Evolutionary conservation across 2,329 filamentous ascomycete genomes (phyloP).

Genomic region (Xylaria hypoxylon): DNA sequence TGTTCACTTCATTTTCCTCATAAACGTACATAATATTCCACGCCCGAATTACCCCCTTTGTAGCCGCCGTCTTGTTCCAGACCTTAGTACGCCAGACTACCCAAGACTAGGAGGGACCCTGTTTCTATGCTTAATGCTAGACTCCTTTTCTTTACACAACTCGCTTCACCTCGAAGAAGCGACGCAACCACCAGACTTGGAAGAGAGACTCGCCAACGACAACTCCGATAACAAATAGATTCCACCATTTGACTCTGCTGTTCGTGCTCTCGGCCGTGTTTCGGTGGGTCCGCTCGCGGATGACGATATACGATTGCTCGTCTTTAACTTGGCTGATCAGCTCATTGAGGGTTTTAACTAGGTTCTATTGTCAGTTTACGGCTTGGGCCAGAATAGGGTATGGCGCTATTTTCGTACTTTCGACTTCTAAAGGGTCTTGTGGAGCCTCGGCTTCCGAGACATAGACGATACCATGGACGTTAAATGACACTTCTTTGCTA

Average conservation of each 20-base stretch:
- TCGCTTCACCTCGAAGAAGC: constrained; percentile 92
- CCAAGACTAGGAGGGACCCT: constrained; percentile 36
- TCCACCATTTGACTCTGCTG: constrained; percentile 98
- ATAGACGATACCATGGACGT: constrained; percentile 98
- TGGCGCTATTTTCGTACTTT: constrained; percentile 68
- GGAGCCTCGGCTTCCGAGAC: constrained; percentile 88
- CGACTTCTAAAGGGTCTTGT: constrained; percentile 88
- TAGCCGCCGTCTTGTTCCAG: constrained; percentile 40
- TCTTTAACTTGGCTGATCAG: constrained; percentile 93
- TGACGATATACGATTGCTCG: constrained; percentile 95
- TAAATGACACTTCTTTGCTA: constrained; percentile 98
- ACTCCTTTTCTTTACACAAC: constrained; percentile 63
- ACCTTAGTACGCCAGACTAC: constrained; percentile 45
- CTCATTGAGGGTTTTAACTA: constrained; percentile 86
- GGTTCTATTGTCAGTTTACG: constrained; percentile 20
- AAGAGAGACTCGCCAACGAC: constrained; percentile 93
- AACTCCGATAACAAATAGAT: constrained; percentile 91
- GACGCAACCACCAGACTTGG: constrained; percentile 99
- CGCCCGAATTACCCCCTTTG: constrained; percentile 31
- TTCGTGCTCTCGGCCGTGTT: constrained; percentile 99
- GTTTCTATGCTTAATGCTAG: constrained; percentile 5
- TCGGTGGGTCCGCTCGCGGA: constrained; percentile 94
- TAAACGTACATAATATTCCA: constrained; percentile 42
- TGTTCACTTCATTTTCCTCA: constrained; percentile 39
- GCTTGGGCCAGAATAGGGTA: neutral